Base-by-base conservation (phyloP, 2,329 filamentous ascomycete genomes). In the Pseudocercospora fijiensis region DNA sequence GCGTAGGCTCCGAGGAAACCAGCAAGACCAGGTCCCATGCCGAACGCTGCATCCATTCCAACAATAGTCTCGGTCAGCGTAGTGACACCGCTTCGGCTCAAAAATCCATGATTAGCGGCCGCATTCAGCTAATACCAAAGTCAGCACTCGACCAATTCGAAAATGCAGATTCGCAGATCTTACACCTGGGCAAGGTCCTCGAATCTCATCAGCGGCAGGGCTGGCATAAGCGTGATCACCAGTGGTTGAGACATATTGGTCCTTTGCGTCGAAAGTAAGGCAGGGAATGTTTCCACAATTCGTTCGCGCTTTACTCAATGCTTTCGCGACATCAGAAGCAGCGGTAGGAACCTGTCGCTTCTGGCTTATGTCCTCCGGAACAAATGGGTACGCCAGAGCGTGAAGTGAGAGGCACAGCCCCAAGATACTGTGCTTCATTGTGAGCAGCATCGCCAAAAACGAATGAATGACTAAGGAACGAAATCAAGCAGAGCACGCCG, bases 1-100 rank as follows among this genome's bases (percentile, higher is more conserved):
- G 69, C 72, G 41, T 74, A 75, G 43, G 69, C 67, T 22, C 73
- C 67, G 22, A 76, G 70, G 56, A 75, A 70, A 26, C 69, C 62
- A 28, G 64, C 49, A 58, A 66, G 61, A 16, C 58, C 65, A 7
- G 60, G 47, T 3, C 59, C 45, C 60, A 65, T 62, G 30, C 62
- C 65, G 30, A 61, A 67, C 1, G 63, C 62, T 24, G 59, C 55
- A 24, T 57, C 62, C 8, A 69, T 60, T 47, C 67, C 65, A 7
- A 24, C 47, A 27, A 67, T 63, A 16, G 62, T 64, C 20, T 65
- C 60, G 20, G 66, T 45, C 24, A 67, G 37, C n/a, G 62, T 63
- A 5, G 49, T 57, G 9, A 67, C 57, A 22, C 65, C 65, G 53
- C 18, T 53, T 20, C 65, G 26, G 33, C 26, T 53, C 9, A 67